Percentiles rank a stretch among this genome's conserved stretches.
Evolutionary conservation across 345 rosid species (phyloP).

Genomic region (Kandelia obovata): DNA sequence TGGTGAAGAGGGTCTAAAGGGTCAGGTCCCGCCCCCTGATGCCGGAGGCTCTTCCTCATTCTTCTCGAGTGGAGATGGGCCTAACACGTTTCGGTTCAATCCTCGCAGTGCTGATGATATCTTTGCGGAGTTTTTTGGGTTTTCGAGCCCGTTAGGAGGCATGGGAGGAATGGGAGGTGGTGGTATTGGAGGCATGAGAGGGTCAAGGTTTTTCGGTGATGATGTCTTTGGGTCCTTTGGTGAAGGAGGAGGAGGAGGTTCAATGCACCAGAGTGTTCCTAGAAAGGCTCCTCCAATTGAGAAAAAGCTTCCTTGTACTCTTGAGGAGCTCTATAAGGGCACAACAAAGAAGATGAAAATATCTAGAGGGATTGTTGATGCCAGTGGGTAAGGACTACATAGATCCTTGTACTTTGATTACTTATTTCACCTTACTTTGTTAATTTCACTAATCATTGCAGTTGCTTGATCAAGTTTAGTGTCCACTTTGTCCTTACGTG

Average conservation of each 20-base stretch:
- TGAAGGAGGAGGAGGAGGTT: constrained; percentile 17
- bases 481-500: neutral
- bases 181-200: constrained; percentile 17
- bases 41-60: constrained; percentile 11
- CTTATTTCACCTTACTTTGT: neutral
- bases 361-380: constrained; percentile 22
- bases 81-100: constrained; percentile 16
- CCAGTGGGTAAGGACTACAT: constrained; percentile 14
- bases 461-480: neutral
- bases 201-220: constrained; percentile 18
- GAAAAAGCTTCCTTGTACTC: constrained; percentile 21
- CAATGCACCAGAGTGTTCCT: constrained; percentile 20
- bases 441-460: neutral
- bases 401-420: neutral
- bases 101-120: constrained; percentile 28
- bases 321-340: constrained; percentile 28
- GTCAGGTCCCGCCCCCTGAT: constrained; percentile 24
- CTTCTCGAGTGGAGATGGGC: constrained; percentile 23
- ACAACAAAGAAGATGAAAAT: constrained; percentile 27
- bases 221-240: constrained; percentile 17
- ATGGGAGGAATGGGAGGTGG: constrained; percentile 14
- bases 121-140: constrained; percentile 21
- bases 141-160: constrained; percentile 18
- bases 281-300: constrained; percentile 25
- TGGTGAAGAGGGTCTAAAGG: constrained; percentile 34